Evolutionary conservation across 1,284 basidiomycete genomes (phyloP), one percentile per base, ranked within the genome.

Genomic region (Thecaphora frezii): DNA sequence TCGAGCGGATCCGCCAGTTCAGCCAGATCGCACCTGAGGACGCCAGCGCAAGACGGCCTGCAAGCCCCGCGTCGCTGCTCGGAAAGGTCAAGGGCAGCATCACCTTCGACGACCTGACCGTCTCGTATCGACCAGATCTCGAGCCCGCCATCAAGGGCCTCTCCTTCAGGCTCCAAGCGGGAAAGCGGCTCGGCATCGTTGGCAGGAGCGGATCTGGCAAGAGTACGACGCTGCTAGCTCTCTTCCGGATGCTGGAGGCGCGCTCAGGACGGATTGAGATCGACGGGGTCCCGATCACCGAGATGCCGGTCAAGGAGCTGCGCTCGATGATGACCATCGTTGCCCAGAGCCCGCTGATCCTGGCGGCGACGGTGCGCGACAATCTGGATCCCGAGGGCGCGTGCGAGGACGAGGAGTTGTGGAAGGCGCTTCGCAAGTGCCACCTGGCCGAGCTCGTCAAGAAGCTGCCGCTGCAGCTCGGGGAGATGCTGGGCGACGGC

Each of bases 1-100:
- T 80, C 19, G 78, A 78, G 42, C 66, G 79, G 3, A 60, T 80
- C n/a, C 70, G 68, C 30, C 75, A 78, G 44, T 70, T 79, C 28
- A 56, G 54, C 21, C 42, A 65, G 0, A 58, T 79, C 8, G 60
- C 58, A 13, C 54, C 56, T 7, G 76, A 77, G 36, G 58, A 58
- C 10, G 45, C 37, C 16, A 19, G 22, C 25, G 37, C 37, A 36
- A 9, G 21, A 22, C 13, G 58, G 48, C n/a, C n/a, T n/a, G n/a
- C n/a, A n/a, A n/a, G n/a, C n/a, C n/a, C n/a, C n/a, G n/a, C 25
- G 23, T 13, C n/a, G 22, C 2, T 22, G 53, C n/a, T 55, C 36
- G 38, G 36, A 3, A 42, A 44, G 41, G n/a, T 21, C 36, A 44
- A 60, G 46, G 39, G 54, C 21, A 30, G 21, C 19, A 57, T 73